A percentile compares a stretch with the other conserved stretches of the same genome.
These are phyloP conservation scores for Podospora fimiseda DNA, from an alignment of 495 filamentous ascomycete genomes.

Conservation along the genomic window DNA sequence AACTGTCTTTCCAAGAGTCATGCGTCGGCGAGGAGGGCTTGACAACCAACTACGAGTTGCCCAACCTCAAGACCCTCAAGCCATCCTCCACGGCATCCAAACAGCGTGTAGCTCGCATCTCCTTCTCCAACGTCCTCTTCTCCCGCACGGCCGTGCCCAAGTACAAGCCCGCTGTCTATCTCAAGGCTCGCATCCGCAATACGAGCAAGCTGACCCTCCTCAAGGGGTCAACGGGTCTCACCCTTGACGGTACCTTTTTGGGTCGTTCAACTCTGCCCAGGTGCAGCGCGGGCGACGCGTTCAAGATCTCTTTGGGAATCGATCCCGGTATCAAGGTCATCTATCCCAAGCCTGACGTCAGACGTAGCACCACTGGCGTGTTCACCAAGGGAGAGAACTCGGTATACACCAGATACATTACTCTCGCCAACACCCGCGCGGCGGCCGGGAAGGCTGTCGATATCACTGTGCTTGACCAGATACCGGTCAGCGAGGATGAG, in stretches of 20 bases:
- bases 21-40: conserved; percentile 48
- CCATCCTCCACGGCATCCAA: conserved; percentile 38
- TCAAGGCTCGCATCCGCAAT: conserved; percentile 58
- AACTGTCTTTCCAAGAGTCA: conserved; percentile 37
- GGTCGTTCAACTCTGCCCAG: conserved; percentile 53
- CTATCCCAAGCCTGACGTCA: conserved; percentile 57
- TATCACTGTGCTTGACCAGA: conserved; percentile 57
- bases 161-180: conserved; percentile 58
- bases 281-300: conserved; percentile 54
- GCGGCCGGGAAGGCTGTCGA: conserved; percentile 39
- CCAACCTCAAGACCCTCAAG: conserved; percentile 42
- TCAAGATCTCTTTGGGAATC: conserved; percentile 57
- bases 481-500: conserved; percentile 63
- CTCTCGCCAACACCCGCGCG: conserved; percentile 54
- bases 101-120: conserved; percentile 42
- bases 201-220: conserved; percentile 53
- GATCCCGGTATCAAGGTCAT: conserved; percentile 56
- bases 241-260: conserved; percentile 63
- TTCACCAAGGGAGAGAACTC: conserved; percentile 53
- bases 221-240: conserved; percentile 54
- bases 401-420: conserved; percentile 51
- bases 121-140: conserved; percentile 38
- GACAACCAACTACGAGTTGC: conserved; percentile 58
- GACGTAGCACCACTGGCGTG: conserved; percentile 44
- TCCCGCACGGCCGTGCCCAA: conserved; percentile 58